These are phyloP conservation scores for Rhynchosporium agropyri DNA, from an alignment of 2,329 filamentous ascomycete genomes.

Conservation along the genomic window DNA sequence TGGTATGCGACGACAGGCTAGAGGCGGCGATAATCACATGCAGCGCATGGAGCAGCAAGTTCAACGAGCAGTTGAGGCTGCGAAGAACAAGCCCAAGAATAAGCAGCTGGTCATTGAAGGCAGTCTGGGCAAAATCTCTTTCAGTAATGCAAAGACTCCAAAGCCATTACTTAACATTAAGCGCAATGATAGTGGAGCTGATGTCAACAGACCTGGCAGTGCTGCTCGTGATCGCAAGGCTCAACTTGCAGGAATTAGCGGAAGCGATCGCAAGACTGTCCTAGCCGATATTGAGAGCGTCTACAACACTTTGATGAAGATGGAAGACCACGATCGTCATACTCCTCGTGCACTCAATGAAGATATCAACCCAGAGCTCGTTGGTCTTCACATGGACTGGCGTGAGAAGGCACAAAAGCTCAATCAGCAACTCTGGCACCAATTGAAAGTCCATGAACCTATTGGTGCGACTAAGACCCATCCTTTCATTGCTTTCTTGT, in stretches of 20 bases:
- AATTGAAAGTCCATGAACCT: slow-evolving; percentile 90
- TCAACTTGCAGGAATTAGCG: slow-evolving; percentile 51
- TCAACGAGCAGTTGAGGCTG: slow-evolving; percentile 92
- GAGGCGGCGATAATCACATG: slow-evolving; percentile 93
- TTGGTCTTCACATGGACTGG: slow-evolving; percentile 80
- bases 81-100: slow-evolving; percentile 97
- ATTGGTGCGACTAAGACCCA: slow-evolving; percentile 78
- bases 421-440: slow-evolving; percentile 80
- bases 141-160: slow-evolving; percentile 97
- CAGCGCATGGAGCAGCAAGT: slow-evolving; percentile 99
- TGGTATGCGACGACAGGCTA: slow-evolving; percentile 71
- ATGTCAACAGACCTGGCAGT: slow-evolving; percentile 55
- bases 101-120: slow-evolving; percentile 96
- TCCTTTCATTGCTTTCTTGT: slow-evolving; percentile 94
- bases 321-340: slow-evolving; percentile 88
- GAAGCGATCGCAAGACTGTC: slow-evolving; percentile 78
- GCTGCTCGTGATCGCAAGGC: slow-evolving; percentile 50
- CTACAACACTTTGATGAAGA: slow-evolving; percentile 85
- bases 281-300: slow-evolving; percentile 86
- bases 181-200: slow-evolving; percentile 70
- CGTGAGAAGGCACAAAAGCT: slow-evolving; percentile 69
- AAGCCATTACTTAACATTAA: slow-evolving; percentile 96
- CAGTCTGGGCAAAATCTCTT: slow-evolving; percentile 95
- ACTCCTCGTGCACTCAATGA: slow-evolving; percentile 70
- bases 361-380: slow-evolving; percentile 66